Percentiles rank a stretch among this genome's conserved stretches.
phyloP scores from a whole-genome alignment of 352 stramenopile species.

The Discostella stelligera region DNA sequence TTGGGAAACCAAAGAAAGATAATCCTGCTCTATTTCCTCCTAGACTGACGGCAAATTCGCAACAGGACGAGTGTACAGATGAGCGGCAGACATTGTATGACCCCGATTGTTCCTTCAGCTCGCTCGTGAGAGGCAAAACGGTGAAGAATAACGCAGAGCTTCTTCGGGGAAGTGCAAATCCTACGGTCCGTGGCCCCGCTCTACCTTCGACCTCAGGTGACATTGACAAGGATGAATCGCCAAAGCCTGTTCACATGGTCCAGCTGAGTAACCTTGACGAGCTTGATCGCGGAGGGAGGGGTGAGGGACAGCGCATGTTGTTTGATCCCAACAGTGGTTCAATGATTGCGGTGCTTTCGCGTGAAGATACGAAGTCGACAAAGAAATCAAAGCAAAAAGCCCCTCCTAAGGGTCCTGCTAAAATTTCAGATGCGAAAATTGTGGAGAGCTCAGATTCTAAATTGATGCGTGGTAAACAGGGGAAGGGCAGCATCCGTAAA shows the following conservation, averaged over 20 bases:
- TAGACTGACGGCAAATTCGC: slow-evolving; percentile 15
- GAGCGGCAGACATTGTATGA: slow-evolving; percentile 48
- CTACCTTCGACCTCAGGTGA: slow-evolving; percentile 18
- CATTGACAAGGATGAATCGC: slow-evolving; percentile 31
- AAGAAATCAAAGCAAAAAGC: slow-evolving; percentile 46
- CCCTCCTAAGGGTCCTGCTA: slow-evolving; percentile 1
- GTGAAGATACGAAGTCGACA: slow-evolving; percentile 42
- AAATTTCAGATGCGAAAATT: slow-evolving; percentile 8
- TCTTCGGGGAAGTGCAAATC: slow-evolving; percentile 18
- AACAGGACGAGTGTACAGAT: slow-evolving; percentile 21
- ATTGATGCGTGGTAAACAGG: slow-evolving; percentile 43
- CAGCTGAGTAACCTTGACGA: slow-evolving; percentile 70
- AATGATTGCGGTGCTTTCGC: slow-evolving; percentile 64
- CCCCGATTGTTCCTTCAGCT: slow-evolving; percentile 59
- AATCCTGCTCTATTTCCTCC: slow-evolving; percentile 3
- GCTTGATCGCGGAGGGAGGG: slow-evolving; percentile 60
- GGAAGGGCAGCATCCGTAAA: slow-evolving; percentile 36
- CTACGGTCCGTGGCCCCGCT: slow-evolving; percentile 3
- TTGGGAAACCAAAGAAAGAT: slow-evolving; percentile 50
- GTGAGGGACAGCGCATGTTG: slow-evolving; percentile 63
- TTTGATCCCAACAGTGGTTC: slow-evolving; percentile 81
- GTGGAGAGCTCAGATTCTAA: slow-evolving; percentile 35
- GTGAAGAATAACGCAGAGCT: slow-evolving; percentile 22
- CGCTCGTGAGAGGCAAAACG: slow-evolving; percentile 54
- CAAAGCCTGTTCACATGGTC: slow-evolving; percentile 49